Conservation (phyloP, 257 asterid genomes). For the Catharanthus roseus region DNA sequence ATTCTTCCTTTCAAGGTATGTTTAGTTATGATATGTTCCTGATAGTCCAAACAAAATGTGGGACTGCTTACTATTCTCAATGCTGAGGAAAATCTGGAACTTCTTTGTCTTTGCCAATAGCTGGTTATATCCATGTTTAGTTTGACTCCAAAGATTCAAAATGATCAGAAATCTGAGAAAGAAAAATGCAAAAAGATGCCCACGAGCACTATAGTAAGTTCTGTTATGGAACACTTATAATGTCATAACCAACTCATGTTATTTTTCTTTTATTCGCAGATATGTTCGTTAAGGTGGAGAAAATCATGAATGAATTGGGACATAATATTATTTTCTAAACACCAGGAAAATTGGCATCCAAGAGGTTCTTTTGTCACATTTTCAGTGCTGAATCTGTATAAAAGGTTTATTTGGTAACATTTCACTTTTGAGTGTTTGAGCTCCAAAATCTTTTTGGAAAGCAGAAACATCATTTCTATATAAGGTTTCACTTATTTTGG, state of each 20-base stretch:
- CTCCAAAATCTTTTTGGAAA: background rate
- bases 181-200: background rate
- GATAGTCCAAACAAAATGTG: slow-evolving; percentile 9
- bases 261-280: slow-evolving; percentile 41
- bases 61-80: background rate
- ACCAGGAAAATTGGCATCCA: slow-evolving; percentile 4
- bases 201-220: background rate
- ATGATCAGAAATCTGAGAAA: background rate
- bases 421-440: background rate
- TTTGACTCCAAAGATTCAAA: background rate
- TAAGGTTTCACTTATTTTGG: background rate
- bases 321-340: slow-evolving; percentile 32
- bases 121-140: background rate
- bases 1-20: slow-evolving; percentile 66
- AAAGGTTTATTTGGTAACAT: background rate
- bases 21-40: background rate
- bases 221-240: background rate
- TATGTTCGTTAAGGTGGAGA: slow-evolving; percentile 60
- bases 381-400: background rate
- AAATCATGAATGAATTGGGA: slow-evolving; percentile 56
- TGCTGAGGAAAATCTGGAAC: background rate
- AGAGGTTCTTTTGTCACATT: background rate
- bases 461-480: background rate
- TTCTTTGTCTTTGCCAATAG: background rate
- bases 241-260: slow-evolving; percentile 7